phyloP scores from a whole-genome alignment of 352 stramenopile genomes.

The Elongisporangium undulatum region DNA sequence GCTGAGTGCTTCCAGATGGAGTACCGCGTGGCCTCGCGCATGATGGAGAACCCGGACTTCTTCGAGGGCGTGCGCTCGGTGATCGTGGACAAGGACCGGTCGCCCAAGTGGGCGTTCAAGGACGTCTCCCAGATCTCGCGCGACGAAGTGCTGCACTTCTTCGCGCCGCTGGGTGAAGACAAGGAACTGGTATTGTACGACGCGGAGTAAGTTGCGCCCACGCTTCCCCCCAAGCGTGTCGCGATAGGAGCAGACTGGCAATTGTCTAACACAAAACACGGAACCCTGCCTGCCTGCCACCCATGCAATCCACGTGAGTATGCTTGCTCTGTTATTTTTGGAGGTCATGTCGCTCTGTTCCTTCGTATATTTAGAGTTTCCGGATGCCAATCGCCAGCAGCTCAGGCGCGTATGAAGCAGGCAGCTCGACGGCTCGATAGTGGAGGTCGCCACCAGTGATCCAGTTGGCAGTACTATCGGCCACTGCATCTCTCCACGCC shows the following conservation, averaged over 20 bases:
- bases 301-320: neutral
- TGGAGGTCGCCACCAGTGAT: neutral
- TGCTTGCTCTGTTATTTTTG: neutral
- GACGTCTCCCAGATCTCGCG: constrained; percentile 53
- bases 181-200: constrained; percentile 75
- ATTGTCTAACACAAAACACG: neutral
- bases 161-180: constrained; percentile 69
- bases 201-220: constrained; percentile 14
- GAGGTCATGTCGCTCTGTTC: neutral
- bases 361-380: neutral
- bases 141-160: constrained; percentile 78
- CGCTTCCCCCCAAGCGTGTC: neutral
- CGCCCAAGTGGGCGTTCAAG: constrained; percentile 87
- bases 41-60: constrained; percentile 92
- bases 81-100: constrained; percentile 95
- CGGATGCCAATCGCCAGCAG: neutral
- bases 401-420: neutral
- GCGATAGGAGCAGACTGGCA: neutral
- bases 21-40: constrained; percentile 80
- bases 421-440: neutral
- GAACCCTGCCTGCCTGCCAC: neutral
- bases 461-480: neutral
- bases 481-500: neutral
- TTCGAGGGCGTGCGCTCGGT: constrained; percentile 95
- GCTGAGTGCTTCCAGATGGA: constrained; percentile 95